phyloP scores from a whole-genome alignment of 495 filamentous ascomycete genomes.

The Baudoinia panamericana region DNA sequence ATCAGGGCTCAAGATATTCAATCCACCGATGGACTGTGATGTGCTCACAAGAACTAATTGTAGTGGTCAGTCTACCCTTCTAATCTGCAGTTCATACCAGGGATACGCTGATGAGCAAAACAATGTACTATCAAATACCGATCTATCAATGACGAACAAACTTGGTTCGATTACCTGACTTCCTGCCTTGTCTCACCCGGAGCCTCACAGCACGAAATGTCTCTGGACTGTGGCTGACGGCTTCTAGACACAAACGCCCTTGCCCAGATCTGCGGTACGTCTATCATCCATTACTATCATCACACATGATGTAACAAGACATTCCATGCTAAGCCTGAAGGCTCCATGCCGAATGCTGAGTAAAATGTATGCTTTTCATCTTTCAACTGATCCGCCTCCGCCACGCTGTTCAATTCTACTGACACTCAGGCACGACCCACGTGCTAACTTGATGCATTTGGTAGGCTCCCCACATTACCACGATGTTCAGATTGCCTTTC shows the following conservation, averaged over 20 bases:
- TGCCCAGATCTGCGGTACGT: conserved; percentile 17
- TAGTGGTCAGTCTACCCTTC: too few relatives aligned
- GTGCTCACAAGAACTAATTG: too few relatives aligned
- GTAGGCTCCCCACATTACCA: too few relatives aligned
- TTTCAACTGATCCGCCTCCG: conserved; percentile 66
- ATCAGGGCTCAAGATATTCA: too few relatives aligned
- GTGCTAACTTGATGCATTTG: too few relatives aligned
- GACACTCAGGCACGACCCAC: too few relatives aligned
- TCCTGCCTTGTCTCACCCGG: too few relatives aligned
- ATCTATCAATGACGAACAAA: conserved; percentile 37
- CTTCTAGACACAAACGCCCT: too few relatives aligned
- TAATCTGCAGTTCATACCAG: conserved; percentile 17
- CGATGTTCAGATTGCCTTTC: neutral
- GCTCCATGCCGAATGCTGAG: conserved; percentile 51
- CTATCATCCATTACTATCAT: conserved; percentile 17
- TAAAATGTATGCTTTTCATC: conserved; percentile 83
- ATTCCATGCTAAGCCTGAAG: conserved; percentile 93
- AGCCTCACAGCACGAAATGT: neutral
- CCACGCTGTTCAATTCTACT: conserved; percentile 10
- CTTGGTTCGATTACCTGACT: conserved; percentile 43
- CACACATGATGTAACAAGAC: conserved; percentile 55
- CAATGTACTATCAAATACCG: conserved; percentile 56
- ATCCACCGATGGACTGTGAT: too few relatives aligned
- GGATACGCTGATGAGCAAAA: conserved; percentile 40
- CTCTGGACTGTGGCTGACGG: neutral